These are phyloP conservation scores for Naganishia kalamii DNA, from an alignment of 768 basidiomycete species.

Conservation along the genomic window DNA sequence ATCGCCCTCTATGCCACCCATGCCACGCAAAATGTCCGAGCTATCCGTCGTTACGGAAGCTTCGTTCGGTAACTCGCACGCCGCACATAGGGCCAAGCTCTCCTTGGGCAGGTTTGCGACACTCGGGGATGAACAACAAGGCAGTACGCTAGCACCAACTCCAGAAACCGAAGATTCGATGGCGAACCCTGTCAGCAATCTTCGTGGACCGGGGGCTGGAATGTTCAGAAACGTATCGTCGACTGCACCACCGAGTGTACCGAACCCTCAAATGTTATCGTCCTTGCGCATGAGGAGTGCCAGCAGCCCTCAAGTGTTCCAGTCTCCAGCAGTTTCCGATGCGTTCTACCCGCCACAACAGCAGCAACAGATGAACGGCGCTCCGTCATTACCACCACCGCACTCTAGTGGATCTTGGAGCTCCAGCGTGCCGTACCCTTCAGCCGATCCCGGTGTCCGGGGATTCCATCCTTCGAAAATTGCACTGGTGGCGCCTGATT, in stretches of 20 bases:
- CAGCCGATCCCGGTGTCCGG: neutral
- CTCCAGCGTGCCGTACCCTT: neutral
- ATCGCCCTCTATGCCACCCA: slow-evolving; percentile 14
- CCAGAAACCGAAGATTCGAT: slow-evolving; percentile 21
- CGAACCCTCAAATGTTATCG: slow-evolving; percentile 15
- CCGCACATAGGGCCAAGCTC: slow-evolving; percentile 6
- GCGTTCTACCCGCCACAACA: slow-evolving; percentile 20
- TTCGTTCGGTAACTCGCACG: slow-evolving; percentile 16
- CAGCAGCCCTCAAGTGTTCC: slow-evolving; percentile 48
- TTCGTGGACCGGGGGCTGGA: neutral
- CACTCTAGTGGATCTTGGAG: neutral
- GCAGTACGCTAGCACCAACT: neutral
- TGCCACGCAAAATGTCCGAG: slow-evolving; percentile 17
- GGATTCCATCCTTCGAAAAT: slow-evolving; percentile 11
- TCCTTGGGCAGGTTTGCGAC: slow-evolving; percentile 9
- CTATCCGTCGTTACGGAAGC: slow-evolving; percentile 18
- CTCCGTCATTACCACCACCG: slow-evolving; percentile 4
- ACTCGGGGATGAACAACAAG: slow-evolving; percentile 10
- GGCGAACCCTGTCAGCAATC: slow-evolving; percentile 25
- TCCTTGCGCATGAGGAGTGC: slow-evolving; percentile 47
- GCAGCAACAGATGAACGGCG: slow-evolving; percentile 9
- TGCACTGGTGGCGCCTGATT: slow-evolving; percentile 19
- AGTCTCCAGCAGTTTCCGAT: slow-evolving; percentile 29
- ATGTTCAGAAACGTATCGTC: slow-evolving; percentile 3
- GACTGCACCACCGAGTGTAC: slow-evolving; percentile 19